These are phyloP conservation scores for Polyporus tsugae DNA, from an alignment of 1,284 basidiomycete genomes.

Conservation along the genomic window DNA sequence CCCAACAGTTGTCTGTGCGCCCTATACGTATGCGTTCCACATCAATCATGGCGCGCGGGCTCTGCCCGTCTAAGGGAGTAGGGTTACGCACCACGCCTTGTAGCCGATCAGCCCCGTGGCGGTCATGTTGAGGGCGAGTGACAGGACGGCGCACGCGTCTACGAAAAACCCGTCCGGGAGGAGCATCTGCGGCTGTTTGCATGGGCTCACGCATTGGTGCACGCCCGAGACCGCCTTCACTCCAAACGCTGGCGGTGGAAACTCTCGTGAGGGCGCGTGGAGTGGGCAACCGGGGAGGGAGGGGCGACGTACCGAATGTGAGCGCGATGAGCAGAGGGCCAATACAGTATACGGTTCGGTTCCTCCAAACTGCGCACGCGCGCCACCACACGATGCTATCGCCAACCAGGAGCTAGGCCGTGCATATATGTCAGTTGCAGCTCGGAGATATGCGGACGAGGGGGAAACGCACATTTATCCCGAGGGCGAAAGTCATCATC, in stretches of 20 bases:
- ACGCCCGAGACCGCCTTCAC: background rate
- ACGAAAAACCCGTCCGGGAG: background rate
- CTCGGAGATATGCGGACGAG: too few species aligned
- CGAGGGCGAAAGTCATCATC: conserved; percentile 2
- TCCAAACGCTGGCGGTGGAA: background rate
- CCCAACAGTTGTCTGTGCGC: background rate
- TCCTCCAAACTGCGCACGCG: conserved; percentile 4
- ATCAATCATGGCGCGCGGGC: background rate
- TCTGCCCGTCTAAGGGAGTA: background rate
- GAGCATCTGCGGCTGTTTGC: conserved; percentile 3
- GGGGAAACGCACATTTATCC: background rate
- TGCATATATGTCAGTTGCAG: background rate
- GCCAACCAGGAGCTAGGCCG: background rate
- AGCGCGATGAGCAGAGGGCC: conserved; percentile 2
- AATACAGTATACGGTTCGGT: background rate
- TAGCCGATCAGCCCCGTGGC: background rate
- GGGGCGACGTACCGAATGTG: background rate
- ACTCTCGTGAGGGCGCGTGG: background rate
- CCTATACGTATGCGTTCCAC: background rate
- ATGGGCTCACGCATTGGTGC: background rate
- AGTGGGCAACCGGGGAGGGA: background rate
- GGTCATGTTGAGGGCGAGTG: background rate
- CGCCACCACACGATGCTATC: conserved; percentile 10
- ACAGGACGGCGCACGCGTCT: conserved; percentile 1
- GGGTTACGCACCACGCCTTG: conserved; percentile 7